A percentile compares a stretch with the other conserved stretches of the same genome.
Conservation (phyloP, 2,329 filamentous ascomycete genomes). For the Coniosporium tulheliwenetii region DNA sequence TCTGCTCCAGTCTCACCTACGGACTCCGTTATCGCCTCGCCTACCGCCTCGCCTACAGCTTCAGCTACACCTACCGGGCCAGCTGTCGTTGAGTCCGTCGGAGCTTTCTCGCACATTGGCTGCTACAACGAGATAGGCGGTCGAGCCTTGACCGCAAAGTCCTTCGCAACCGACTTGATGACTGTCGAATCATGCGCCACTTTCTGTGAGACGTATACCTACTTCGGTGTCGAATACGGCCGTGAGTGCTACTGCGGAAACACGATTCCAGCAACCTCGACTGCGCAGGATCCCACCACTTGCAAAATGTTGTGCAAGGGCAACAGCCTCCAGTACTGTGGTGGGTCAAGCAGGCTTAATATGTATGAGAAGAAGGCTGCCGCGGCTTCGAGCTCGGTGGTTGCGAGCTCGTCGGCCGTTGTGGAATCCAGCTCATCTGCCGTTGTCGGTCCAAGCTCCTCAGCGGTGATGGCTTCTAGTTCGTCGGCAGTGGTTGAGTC, state of each 20-base stretch:
- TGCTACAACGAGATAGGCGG: slow-evolving; percentile 25
- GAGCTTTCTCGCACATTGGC: slow-evolving; percentile 12
- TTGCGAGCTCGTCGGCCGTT: not conserved
- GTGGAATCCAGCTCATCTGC: too few species aligned
- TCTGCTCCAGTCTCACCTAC: too few species aligned
- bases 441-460: not conserved
- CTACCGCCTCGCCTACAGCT: not conserved
- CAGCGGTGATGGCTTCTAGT: not conserved
- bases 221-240: slow-evolving; percentile 24
- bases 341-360: slow-evolving; percentile 11
- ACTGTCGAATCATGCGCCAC: slow-evolving; percentile 16
- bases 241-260: slow-evolving; percentile 25
- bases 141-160: slow-evolving; percentile 17
- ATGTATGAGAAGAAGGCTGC: slow-evolving; percentile 7
- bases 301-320: slow-evolving; percentile 13
- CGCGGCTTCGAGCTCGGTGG: not conserved
- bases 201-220: slow-evolving; percentile 14
- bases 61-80: slow-evolving; percentile 2
- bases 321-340: slow-evolving; percentile 13
- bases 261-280: not conserved
- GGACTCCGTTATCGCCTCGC: not conserved
- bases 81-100: not conserved
- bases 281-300: slow-evolving; percentile 1
- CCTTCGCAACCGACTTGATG: slow-evolving; percentile 12
- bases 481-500: not conserved